Evolutionary conservation across 148 eudicot species (phyloP), one percentile per base, ranked within the genome.

Genomic region (Salicornia ramosissima): DNA sequence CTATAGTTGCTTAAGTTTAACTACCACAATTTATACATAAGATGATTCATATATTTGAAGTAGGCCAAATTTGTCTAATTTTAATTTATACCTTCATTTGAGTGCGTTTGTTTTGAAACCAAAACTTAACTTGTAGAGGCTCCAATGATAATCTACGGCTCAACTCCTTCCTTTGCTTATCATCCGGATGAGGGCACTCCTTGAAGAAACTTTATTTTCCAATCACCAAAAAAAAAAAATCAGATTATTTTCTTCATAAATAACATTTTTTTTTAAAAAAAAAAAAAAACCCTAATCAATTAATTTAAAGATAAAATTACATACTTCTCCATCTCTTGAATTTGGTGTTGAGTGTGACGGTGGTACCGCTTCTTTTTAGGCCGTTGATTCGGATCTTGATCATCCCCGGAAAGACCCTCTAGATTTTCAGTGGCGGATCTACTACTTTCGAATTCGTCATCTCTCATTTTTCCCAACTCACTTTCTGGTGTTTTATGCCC

Each of bases 51-150:
- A n/a, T n/a, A n/a, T n/a, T n/a, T n/a, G 40, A 3, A 36, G 40
- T 36, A 8, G 40, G 40, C n/a, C n/a, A n/a, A n/a, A n/a, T n/a
- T n/a, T n/a, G n/a, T n/a, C n/a, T n/a, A n/a, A n/a, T n/a, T n/a
- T n/a, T n/a, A 52, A 21, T 16, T 0, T 71, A 22, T 75, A 95
- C 99, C 97, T 95, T 95, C 97, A 95, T 87, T 77, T 95, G 99
- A 29, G 99, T 95, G 45, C 99, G 96, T 81, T 95, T 95, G 78
- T 95, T 95, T 76, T 95, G 99, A 73, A 95, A 95, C 99, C 99
- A 95, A 80, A 95, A 95, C 74, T 95, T 95, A 36, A 95, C 85
- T 84, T 95, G 99, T 79, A 95, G 75, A 61, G 99, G 97, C 76
- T 87, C 99, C 68, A 95, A 75, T 33, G 60, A 62, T 71, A 95